These are phyloP conservation scores for Raddia distichophylla DNA, from an alignment of 176 grass and related monocot genomes.

Conservation along the genomic window DNA sequence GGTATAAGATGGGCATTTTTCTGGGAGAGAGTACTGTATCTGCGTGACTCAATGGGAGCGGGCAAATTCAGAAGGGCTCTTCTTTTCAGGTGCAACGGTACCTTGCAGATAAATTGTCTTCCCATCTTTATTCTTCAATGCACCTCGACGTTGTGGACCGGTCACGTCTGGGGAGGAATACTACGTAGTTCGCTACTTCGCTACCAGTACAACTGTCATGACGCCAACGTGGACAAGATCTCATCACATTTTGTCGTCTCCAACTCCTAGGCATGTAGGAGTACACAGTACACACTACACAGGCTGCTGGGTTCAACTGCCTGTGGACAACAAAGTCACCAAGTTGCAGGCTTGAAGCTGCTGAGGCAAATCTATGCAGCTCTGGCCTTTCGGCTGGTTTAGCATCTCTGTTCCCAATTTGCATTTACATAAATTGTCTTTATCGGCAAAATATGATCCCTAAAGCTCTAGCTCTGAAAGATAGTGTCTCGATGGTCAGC, in stretches of 20 bases:
- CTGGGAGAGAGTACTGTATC: background rate
- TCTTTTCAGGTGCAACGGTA: constrained; percentile 23
- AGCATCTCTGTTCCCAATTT: background rate
- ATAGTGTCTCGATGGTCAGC: too few species aligned
- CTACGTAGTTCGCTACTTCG: background rate
- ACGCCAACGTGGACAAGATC: background rate
- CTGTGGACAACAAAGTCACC: background rate
- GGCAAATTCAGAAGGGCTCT: background rate
- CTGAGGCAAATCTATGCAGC: too few species aligned
- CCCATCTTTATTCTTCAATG: background rate
- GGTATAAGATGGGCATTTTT: too few species aligned
- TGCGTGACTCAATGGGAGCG: background rate
- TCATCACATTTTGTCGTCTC: background rate
- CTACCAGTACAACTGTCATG: background rate
- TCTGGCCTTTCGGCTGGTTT: background rate
- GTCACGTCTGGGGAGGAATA: background rate
- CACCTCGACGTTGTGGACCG: background rate
- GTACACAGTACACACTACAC: background rate
- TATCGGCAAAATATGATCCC: background rate
- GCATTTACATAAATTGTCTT: background rate
- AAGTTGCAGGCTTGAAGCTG: too few species aligned
- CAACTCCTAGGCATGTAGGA: background rate
- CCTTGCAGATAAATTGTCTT: constrained; percentile 20
- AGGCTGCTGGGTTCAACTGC: background rate
- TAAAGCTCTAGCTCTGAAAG: too few species aligned